Conservation (phyloP, 768 basidiomycete genomes). For the Plicaturopsis crispa region DNA sequence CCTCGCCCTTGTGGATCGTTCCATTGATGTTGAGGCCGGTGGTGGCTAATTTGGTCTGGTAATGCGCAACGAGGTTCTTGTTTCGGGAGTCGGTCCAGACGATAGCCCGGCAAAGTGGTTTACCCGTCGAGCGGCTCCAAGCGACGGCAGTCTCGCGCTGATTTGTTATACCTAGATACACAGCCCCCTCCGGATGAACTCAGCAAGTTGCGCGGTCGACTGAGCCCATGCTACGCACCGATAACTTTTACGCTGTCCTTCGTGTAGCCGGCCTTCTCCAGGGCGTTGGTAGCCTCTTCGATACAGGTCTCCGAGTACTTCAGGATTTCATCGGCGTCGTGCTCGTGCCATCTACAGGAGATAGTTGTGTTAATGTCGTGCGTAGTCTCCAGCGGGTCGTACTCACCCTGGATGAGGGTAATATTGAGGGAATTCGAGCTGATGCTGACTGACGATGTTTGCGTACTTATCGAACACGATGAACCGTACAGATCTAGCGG, state of each 20-base stretch:
- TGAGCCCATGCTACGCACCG: slow-evolving; percentile 48
- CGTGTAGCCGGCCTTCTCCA: slow-evolving; percentile 73
- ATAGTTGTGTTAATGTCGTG: slow-evolving; percentile 6
- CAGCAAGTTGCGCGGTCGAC: not conserved
- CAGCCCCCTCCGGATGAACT: slow-evolving; percentile 2
- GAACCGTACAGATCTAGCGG: slow-evolving; percentile 75
- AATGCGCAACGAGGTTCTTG: slow-evolving; percentile 76
- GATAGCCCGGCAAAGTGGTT: slow-evolving; percentile 81
- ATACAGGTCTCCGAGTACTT: slow-evolving; percentile 71
- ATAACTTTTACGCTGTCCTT: slow-evolving; percentile 85
- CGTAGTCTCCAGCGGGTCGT: no score
- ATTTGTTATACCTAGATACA: slow-evolving; percentile 76
- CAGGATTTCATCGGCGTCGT: slow-evolving; percentile 81
- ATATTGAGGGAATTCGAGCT: slow-evolving; percentile 91
- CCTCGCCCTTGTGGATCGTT: slow-evolving; percentile 61
- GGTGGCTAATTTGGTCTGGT: slow-evolving; percentile 61
- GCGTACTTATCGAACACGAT: slow-evolving; percentile 87
- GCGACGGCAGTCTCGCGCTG: slow-evolving; percentile 94
- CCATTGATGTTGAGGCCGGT: slow-evolving; percentile 71
- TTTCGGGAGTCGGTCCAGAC: slow-evolving; percentile 98
- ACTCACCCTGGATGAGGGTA: slow-evolving; percentile 79
- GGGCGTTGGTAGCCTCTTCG: slow-evolving; percentile 53
- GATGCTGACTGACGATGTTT: slow-evolving; percentile 81
- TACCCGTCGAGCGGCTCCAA: slow-evolving; percentile 88
- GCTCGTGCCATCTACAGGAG: slow-evolving; percentile 82